Evolutionary conservation across 2,329 filamentous ascomycete genomes (phyloP).

Genomic region (Leptosphaerulina australis): DNA sequence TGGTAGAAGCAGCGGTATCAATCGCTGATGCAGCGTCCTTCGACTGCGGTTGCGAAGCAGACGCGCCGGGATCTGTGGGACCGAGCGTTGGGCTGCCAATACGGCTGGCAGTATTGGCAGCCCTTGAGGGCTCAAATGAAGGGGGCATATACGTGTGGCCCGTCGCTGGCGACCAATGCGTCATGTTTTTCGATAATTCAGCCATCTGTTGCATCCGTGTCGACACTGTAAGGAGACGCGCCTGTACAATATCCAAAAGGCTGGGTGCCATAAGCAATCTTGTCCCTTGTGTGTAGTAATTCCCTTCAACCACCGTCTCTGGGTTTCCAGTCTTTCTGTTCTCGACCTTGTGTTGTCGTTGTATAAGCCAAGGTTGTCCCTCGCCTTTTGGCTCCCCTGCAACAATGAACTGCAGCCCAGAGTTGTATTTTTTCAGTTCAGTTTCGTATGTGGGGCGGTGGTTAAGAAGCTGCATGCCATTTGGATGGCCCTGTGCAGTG

Average conservation of each 20-base stretch:
- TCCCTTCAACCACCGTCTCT: constrained; percentile 60
- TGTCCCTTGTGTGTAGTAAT: constrained; percentile 67
- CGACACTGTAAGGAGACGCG: constrained; percentile 61
- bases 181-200: constrained; percentile 59
- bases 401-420: constrained; percentile 66
- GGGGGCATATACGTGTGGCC: constrained; percentile 66
- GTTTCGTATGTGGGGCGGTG: constrained; percentile 64
- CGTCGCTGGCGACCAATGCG: constrained; percentile 63
- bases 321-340: constrained; percentile 49
- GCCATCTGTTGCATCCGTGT: constrained; percentile 63
- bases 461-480: constrained; percentile 57
- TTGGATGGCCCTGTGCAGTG: constrained; percentile 58
- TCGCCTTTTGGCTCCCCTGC: constrained; percentile 61
- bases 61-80: constrained; percentile 34
- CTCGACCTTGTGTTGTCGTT: constrained; percentile 58
- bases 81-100: constrained; percentile 40
- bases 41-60: constrained; percentile 28
- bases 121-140: constrained; percentile 48
- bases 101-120: constrained; percentile 37
- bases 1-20: constrained; percentile 25
- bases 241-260: constrained; percentile 63
- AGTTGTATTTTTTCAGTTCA: constrained; percentile 56
- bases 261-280: constrained; percentile 67
- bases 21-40: constrained; percentile 21
- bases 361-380: constrained; percentile 64